These are phyloP conservation scores for Hamigera avellanea DNA, from an alignment of 495 filamentous ascomycete genomes.

Conservation along the genomic window DNA sequence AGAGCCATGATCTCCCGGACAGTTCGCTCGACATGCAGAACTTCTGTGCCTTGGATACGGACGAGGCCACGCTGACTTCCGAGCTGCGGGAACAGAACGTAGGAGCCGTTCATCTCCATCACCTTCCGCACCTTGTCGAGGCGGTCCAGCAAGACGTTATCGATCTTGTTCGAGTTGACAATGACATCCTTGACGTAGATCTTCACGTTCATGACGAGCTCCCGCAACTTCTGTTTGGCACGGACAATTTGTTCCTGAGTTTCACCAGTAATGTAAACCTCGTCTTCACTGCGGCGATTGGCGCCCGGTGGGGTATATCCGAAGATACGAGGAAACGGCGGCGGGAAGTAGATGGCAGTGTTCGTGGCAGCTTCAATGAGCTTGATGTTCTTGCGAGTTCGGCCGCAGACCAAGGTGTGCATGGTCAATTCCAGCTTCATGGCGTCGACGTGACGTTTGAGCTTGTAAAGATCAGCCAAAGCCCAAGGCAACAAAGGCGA, in stretches of 20 bases:
- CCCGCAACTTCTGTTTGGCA: conserved; percentile 81
- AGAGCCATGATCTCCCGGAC: conserved; percentile 90
- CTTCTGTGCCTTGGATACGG: conserved; percentile 83
- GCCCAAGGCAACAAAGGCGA: conserved; percentile 16
- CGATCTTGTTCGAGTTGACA: conserved; percentile 79
- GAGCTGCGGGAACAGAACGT: conserved; percentile 77
- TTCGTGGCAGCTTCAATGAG: conserved; percentile 86
- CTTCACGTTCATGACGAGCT: conserved; percentile 65
- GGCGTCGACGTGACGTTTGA: conserved; percentile 72
- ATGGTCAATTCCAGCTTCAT: conserved; percentile 76
- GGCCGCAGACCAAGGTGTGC: conserved; percentile 82
- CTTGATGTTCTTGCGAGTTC: conserved; percentile 92
- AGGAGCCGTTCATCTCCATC: conserved; percentile 90
- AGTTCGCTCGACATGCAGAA: conserved; percentile 86
- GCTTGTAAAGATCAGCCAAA: no score
- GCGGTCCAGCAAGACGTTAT: conserved; percentile 81
- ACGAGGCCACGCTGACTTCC: conserved; percentile 69
- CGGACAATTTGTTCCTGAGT: conserved; percentile 64
- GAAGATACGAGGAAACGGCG: conserved; percentile 80
- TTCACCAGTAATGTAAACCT: conserved; percentile 89
- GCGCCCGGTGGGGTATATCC: conserved; percentile 76
- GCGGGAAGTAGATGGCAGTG: conserved; percentile 95
- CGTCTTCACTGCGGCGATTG: conserved; percentile 66
- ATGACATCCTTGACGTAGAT: conserved; percentile 85
- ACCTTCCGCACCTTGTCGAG: conserved; percentile 96